Conservation (phyloP, 768 basidiomycete species). For the Coprinellus micaceus region DNA sequence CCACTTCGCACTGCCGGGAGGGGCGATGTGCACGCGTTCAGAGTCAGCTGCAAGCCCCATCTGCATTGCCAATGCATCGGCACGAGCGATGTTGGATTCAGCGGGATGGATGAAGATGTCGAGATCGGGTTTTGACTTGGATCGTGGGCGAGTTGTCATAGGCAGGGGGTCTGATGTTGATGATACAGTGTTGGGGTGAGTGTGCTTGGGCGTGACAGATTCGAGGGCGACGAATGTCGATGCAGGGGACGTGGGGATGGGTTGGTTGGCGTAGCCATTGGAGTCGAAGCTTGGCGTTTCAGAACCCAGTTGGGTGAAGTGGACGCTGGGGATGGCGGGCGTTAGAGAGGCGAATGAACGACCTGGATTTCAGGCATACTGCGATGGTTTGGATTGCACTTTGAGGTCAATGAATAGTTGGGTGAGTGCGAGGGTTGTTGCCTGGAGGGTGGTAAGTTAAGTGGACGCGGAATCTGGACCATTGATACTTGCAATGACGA, state of each 20-base stretch:
- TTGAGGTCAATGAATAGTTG: constrained; percentile 39
- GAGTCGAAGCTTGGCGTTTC: neutral
- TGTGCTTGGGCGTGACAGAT: neutral
- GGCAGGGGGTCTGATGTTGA: constrained; percentile 14
- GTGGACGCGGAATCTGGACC: neutral
- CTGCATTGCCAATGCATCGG: constrained; percentile 56
- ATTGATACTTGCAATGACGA: constrained; percentile 41
- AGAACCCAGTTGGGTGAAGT: neutral
- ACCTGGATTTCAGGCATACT: constrained; percentile 6
- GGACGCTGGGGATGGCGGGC: neutral
- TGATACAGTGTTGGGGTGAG: constrained; percentile 18
- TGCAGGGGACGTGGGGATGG: constrained; percentile 6
- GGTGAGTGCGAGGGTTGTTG: constrained; percentile 50
- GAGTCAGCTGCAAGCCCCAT: constrained; percentile 43
- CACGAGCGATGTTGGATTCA: constrained; percentile 62
- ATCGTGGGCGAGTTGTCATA: constrained; percentile 34
- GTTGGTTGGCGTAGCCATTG: neutral
- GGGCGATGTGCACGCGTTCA: neutral
- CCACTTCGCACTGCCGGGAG: constrained; percentile 32
- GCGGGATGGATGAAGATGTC: constrained; percentile 60
- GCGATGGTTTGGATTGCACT: constrained; percentile 6
- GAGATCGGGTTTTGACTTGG: constrained; percentile 50
- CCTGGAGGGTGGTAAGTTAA: constrained; percentile 32
- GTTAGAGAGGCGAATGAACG: neutral
- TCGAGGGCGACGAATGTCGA: constrained; percentile 16